A percentile compares a stretch with the other conserved stretches of the same genome.
Conservation (phyloP, 495 filamentous ascomycete genomes). For the Penicillium cataractarum region DNA sequence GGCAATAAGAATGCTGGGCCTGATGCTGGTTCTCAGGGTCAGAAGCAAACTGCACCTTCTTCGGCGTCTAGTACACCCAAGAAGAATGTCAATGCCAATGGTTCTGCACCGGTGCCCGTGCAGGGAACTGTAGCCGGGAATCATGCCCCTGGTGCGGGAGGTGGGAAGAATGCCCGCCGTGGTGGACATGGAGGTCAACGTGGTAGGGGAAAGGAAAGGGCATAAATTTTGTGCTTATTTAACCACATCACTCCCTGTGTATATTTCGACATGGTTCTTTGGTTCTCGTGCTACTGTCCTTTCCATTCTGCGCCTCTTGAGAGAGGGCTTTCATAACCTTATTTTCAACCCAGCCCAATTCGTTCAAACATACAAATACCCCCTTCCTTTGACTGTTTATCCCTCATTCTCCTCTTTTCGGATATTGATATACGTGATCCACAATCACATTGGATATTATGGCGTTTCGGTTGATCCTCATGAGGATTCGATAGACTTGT, state of each 20-base stretch:
- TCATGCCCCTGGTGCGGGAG: constrained; percentile 2
- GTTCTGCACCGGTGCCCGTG: constrained; percentile 7
- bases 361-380: background rate
- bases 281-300: background rate
- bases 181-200: constrained; percentile 22
- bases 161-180: constrained; percentile 22
- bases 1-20: constrained; percentile 28
- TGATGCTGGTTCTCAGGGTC: constrained; percentile 9
- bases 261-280: background rate
- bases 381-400: background rate
- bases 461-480: constrained; percentile 6
- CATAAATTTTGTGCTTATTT: background rate
- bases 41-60: constrained; percentile 5
- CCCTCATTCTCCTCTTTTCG: background rate
- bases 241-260: background rate
- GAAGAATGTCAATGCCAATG: constrained; percentile 16
- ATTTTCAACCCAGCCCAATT: no score
- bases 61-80: constrained; percentile 14
- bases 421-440: background rate
- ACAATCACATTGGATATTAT: background rate
- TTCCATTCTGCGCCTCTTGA: background rate
- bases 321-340: background rate
- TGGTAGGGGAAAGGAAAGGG: constrained; percentile 21
- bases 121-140: constrained; percentile 10
- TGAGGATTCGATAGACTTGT: background rate